phyloP scores from a whole-genome alignment of 2,329 filamentous ascomycete genomes.

The Escovopsis sp. region DNA sequence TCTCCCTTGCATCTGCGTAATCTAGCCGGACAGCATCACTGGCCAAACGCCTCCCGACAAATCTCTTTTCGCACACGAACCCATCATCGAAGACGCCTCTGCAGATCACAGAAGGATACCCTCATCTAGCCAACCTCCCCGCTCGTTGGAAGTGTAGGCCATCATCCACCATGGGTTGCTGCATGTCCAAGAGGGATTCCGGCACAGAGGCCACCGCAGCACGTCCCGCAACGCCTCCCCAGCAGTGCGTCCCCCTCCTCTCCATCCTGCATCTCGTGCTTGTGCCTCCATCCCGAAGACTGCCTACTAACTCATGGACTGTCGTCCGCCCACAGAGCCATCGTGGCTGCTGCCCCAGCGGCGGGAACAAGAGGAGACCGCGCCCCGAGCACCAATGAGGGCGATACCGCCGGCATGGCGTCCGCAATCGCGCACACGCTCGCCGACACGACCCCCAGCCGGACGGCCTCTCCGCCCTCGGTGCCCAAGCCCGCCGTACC shows the following conservation, averaged over 20 bases:
- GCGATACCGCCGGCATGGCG: background rate
- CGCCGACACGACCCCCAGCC: background rate
- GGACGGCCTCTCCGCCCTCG: background rate
- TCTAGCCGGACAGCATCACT: background rate
- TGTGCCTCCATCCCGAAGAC: too few species aligned
- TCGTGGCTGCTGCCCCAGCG: background rate
- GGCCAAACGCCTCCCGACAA: background rate
- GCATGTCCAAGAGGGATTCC: slow-evolving; percentile 3
- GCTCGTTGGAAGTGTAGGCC: background rate
- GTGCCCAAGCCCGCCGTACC: background rate
- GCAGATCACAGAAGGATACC: too few species aligned
- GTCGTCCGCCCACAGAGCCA: background rate
- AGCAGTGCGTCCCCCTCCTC: background rate
- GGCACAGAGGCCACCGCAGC: background rate
- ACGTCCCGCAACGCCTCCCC: background rate
- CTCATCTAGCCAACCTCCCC: too few species aligned
- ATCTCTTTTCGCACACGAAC: background rate
- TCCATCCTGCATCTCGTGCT: background rate
- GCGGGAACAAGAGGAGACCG: background rate
- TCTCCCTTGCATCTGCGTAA: too few species aligned
- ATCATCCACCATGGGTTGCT: slow-evolving; percentile 3
- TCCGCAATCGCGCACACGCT: slow-evolving; percentile 2
- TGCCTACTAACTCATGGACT: background rate
- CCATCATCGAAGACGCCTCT: background rate
- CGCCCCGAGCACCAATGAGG: background rate